Conservation (phyloP, 495 filamentous ascomycete species). For the Penicillium maclennaniae region DNA sequence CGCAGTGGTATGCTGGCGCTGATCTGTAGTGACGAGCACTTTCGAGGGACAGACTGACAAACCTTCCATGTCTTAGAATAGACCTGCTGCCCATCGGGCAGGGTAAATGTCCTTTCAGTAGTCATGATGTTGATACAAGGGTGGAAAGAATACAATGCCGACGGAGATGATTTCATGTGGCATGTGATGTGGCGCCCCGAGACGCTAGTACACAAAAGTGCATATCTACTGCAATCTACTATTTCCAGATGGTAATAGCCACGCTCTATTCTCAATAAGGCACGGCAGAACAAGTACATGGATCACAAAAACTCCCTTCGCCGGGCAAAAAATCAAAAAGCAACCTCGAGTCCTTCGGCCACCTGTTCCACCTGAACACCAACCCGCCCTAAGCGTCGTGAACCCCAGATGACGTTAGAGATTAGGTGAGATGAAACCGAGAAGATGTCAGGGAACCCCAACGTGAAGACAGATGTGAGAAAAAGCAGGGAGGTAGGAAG, state of each 20-base stretch:
- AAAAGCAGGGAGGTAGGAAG: not conserved
- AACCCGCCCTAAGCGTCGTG: conserved; percentile 28
- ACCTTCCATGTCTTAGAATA: conserved; percentile 90
- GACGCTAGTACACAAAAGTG: not conserved
- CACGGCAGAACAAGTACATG: conserved; percentile 24
- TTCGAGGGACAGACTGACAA: conserved; percentile 18
- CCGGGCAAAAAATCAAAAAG: conserved; percentile 19
- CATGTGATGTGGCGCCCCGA: not conserved
- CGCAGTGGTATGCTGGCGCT: not conserved
- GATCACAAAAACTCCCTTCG: conserved; percentile 27
- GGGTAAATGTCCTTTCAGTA: conserved; percentile 28
- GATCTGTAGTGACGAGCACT: not conserved
- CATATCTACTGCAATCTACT: not conserved
- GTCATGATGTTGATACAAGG: conserved; percentile 8
- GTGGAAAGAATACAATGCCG: not conserved
- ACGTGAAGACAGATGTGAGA: conserved; percentile 11
- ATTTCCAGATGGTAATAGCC: conserved; percentile 13
- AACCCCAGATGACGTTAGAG: conserved; percentile 29
- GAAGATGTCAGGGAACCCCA: conserved; percentile 21
- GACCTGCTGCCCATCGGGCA: conserved; percentile 54
- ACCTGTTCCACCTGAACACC: conserved; percentile 35
- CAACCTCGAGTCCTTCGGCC: conserved; percentile 29
- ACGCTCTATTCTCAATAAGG: conserved; percentile 25
- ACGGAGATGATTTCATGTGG: not conserved
- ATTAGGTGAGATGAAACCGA: conserved; percentile 34